Evolutionary conservation across 371 early-diverging fungal genomes (phyloP), one percentile per base, ranked within the genome.

Genomic region (Encephalitozoon romaleae): DNA sequence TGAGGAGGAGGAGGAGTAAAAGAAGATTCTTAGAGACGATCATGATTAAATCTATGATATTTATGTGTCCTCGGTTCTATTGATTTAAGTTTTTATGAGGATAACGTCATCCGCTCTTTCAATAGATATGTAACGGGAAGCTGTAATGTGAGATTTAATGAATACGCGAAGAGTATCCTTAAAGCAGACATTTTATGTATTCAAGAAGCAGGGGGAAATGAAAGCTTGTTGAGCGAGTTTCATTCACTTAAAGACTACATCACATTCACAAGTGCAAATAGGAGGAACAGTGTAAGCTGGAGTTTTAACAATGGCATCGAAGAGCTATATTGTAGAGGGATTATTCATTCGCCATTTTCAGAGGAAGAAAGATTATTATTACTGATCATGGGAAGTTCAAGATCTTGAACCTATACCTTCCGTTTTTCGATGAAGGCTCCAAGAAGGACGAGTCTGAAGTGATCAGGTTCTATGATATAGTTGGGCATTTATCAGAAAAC

Each of bases 321-420:
- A 54, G 74, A 72, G 26, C 30, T 78, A n/a, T 71, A 78, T 73
- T 67, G 76, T 69, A 67, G 64, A 21, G 74, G 82, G 8, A 8
- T 47, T 21, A 5, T 47, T 21, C 85, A 81, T 0, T 85, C 82
- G 38, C 84, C 79, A 41, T 77, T 91, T 49, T 90, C 91, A 70
- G 83, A 82, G 2, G 91, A 93, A 81, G 93, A 92, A 0, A 88
- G 93, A 0, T 87, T 88, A 15, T 69, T 92, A 3, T 83, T 91
- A 86, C 91, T n/a, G 90, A 91, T 64, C 90, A 91, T 79, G 85
- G 85, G 0, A 77, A 85, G n/a, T 90, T 91, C 86, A 87, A 90
- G 11, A 80, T 93, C 9, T 86, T 92, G 78, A 92, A 92, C 72
- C 78, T 83, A 18, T 92, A 93, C 67, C 90, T 90, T 67, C 92